A percentile compares a stretch with the other conserved stretches of the same genome.
phyloP scores from a whole-genome alignment of 305 asterid genomes.

The Fraxinus dipetala region DNA sequence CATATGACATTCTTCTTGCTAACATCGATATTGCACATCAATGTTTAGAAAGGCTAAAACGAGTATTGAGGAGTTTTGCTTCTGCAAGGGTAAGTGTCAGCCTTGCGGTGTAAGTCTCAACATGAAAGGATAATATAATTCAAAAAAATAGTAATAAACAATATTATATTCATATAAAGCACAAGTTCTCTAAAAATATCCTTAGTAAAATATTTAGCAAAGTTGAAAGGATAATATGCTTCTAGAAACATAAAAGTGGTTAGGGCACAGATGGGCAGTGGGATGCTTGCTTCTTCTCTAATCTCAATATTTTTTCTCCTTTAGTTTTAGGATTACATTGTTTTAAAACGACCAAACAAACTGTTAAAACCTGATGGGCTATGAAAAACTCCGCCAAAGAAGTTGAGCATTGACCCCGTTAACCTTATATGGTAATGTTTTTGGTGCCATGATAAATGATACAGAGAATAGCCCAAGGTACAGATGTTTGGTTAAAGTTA shows the following conservation, averaged over 20 bases:
- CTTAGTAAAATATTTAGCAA: background rate
- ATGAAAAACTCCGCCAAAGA: background rate
- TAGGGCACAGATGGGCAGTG: background rate
- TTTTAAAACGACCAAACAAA: background rate
- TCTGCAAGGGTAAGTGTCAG: background rate
- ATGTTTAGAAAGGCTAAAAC: background rate
- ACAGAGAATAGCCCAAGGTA: background rate
- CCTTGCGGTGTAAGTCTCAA: background rate
- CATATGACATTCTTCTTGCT: background rate
- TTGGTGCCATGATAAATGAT: background rate
- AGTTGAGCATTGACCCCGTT: background rate
- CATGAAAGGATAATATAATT: background rate
- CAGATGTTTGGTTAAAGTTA: background rate
- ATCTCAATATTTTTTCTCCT: background rate
- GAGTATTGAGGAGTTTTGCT: background rate
- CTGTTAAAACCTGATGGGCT: background rate
- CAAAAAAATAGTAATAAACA: background rate
- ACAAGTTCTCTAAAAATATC: background rate
- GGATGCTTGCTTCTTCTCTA: background rate
- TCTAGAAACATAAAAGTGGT: background rate
- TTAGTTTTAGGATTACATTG: background rate
- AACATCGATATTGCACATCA: background rate
- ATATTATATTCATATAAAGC: background rate
- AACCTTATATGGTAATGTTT: background rate
- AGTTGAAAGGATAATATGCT: background rate